A percentile compares a stretch with the other conserved stretches of the same genome.
Conservation (phyloP, 441 rosid genomes). For the Cnidoscolus chayamansa region DNA sequence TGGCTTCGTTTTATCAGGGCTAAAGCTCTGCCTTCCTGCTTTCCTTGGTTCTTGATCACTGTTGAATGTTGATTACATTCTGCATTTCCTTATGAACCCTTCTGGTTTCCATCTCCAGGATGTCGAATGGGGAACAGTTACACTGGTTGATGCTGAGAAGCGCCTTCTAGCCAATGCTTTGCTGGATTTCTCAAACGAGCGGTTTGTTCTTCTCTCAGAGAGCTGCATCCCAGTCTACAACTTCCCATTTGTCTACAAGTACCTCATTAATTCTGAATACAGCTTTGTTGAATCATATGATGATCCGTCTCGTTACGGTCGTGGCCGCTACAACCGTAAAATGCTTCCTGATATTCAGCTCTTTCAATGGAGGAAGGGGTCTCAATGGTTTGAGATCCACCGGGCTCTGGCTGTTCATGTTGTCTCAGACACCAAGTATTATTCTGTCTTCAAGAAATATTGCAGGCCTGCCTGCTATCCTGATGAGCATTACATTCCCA, state of each 20-base stretch:
- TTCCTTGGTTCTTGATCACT: neutral
- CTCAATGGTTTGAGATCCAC: slow-evolving; percentile 93
- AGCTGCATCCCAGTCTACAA: slow-evolving; percentile 89
- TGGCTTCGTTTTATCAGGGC: neutral
- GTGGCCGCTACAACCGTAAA: slow-evolving; percentile 84
- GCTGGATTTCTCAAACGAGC: slow-evolving; percentile 79
- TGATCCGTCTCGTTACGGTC: slow-evolving; percentile 80
- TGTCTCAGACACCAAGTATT: slow-evolving; percentile 70
- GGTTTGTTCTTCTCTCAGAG: slow-evolving; percentile 88
- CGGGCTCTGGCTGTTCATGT: slow-evolving; percentile 60
- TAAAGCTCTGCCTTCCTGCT: neutral
- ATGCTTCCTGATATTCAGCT: slow-evolving; percentile 84
- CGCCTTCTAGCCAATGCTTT: slow-evolving; percentile 87
- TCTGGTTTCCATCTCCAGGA: slow-evolving; percentile 35
- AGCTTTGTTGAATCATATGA: slow-evolving; percentile 92
- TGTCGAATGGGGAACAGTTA: slow-evolving; percentile 77
- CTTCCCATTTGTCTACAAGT: slow-evolving; percentile 71
- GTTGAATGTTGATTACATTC: neutral
- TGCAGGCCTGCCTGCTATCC: slow-evolving; percentile 94
- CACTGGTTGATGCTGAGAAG: slow-evolving; percentile 76
- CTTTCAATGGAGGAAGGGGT: slow-evolving; percentile 89
- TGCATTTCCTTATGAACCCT: neutral
- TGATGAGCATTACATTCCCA: slow-evolving; percentile 89
- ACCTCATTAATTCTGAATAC: slow-evolving; percentile 58
- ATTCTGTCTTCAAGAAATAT: slow-evolving; percentile 57